phyloP scores from a whole-genome alignment of 257 asterid species.

The Forsythia viridissima region DNA sequence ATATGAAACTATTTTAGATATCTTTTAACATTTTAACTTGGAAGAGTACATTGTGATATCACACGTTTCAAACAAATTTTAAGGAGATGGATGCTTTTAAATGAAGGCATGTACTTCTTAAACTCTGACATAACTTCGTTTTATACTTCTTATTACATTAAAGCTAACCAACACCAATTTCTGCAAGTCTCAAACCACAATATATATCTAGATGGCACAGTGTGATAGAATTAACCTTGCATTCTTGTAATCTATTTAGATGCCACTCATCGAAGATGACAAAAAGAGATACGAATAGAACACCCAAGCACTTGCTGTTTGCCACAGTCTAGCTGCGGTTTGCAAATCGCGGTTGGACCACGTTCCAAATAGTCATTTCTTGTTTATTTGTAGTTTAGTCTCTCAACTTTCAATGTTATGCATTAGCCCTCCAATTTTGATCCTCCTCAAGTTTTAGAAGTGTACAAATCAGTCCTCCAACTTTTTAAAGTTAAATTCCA shows the following conservation, averaged over 20 bases:
- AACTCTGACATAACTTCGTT: constrained; percentile 2
- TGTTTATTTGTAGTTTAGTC: too few species aligned
- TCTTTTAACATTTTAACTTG: constrained; percentile 43
- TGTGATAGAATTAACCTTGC: constrained; percentile 32
- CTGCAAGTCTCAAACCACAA: constrained; percentile 61
- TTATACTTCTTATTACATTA: background rate
- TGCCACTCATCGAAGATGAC: constrained; percentile 95
- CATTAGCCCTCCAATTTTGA: too few species aligned
- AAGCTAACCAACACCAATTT: constrained; percentile 21
- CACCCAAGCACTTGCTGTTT: background rate
- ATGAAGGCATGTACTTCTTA: constrained; percentile 61
- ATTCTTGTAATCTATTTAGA: too few species aligned
- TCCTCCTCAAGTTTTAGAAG: too few species aligned
- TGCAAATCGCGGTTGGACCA: too few species aligned
- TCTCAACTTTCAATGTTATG: too few species aligned
- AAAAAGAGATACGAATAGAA: constrained; percentile 78
- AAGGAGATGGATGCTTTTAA: constrained; percentile 80
- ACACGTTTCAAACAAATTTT: constrained; percentile 64
- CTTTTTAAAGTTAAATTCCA: too few species aligned
- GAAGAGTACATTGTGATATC: constrained; percentile 75
- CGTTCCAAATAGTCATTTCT: too few species aligned
- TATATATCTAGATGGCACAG: constrained; percentile 63
- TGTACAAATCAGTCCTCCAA: too few species aligned
- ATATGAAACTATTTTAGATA: background rate
- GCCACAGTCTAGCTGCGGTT: too few species aligned